These are phyloP conservation scores for Ajuga chamaepitys DNA, from an alignment of 257 asterid genomes.

Conservation along the genomic window DNA sequence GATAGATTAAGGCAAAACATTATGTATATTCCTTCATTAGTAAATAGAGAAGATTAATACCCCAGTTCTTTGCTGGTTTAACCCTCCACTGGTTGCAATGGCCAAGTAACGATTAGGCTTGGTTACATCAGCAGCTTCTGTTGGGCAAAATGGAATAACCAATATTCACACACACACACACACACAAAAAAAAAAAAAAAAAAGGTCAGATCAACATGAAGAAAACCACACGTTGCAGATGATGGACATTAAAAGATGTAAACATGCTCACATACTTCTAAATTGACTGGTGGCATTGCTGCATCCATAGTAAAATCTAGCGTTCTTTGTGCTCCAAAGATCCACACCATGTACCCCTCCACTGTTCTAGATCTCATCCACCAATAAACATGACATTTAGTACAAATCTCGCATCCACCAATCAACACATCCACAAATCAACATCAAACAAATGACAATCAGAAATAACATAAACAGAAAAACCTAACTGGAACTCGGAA, in stretches of 20 bases:
- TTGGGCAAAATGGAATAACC: conserved; percentile 12
- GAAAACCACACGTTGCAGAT: background rate
- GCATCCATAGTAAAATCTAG: conserved; percentile 62
- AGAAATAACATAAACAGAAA: conserved; percentile 9
- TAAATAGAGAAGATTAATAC: conserved; percentile 26
- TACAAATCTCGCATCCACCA: conserved; percentile 33
- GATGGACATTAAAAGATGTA: conserved; percentile 3
- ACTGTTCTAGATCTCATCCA: conserved; percentile 47
- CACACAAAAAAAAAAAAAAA: background rate
- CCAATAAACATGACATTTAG: conserved; percentile 32
- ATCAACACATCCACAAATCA: conserved; percentile 13
- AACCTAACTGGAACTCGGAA: conserved; percentile 58
- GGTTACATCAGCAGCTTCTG: conserved; percentile 63
- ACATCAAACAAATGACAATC: conserved; percentile 4
- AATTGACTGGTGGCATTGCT: conserved; percentile 66
- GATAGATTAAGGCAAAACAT: conserved; percentile 2
- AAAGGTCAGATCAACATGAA: background rate
- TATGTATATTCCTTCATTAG: background rate
- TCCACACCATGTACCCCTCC: conserved; percentile 48
- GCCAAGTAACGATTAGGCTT: conserved; percentile 65
- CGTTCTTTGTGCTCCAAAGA: conserved; percentile 77
- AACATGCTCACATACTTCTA: conserved; percentile 44
- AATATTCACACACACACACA: background rate
- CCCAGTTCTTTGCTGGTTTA: conserved; percentile 99
- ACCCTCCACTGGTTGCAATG: conserved; percentile 95